Base-by-base conservation (phyloP, 305 asterid genomes). In the Rubia balearica region DNA sequence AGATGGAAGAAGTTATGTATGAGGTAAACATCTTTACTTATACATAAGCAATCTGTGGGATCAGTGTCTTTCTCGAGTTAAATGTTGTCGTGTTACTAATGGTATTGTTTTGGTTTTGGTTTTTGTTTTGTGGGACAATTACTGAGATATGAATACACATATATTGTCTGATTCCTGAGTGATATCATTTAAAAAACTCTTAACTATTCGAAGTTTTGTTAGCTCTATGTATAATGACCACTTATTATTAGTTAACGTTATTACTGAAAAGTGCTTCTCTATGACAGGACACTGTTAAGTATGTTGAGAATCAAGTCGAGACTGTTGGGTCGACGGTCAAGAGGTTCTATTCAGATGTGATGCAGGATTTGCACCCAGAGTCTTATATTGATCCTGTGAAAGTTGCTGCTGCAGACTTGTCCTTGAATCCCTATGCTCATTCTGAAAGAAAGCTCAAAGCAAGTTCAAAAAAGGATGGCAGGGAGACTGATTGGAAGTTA, bases 1-100 rank as follows among this genome's bases (percentile, higher is more conserved):
- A 90, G 82, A 85, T 86, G 79, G 95, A 92, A 81, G 97, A 90
- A 75, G 91, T 77, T 74, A 83, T 92, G 87, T 82, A 86, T 42
- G 85, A 87, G 98, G 98, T 92, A 75, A 70, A 57, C 6, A 48
- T 53, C 75, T 53, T 55, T 73, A 24, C 69, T 40, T 56, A 64
- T 42, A 57, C 0, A 10, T 6, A 24, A 24, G 57, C 7, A 14
- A 41, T 41, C 1, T 21, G 36, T 57, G 13, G 27, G 3, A 38
- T 8, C 64, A 3, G 22, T 69, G 9, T 8, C 16, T 30, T 6
- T 13, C 1, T 57, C 8, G 5, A 36, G 62, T 30, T 40, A 56
- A 22, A 56, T 55, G 6, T 40, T 12, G 36, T 61, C 61, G 49
- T 6, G 59, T 22, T n/a, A 22, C 21, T 24, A 0, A 27, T 2